Conservation (phyloP, 306 rosid genomes). For the Inga leiocalycina region DNA sequence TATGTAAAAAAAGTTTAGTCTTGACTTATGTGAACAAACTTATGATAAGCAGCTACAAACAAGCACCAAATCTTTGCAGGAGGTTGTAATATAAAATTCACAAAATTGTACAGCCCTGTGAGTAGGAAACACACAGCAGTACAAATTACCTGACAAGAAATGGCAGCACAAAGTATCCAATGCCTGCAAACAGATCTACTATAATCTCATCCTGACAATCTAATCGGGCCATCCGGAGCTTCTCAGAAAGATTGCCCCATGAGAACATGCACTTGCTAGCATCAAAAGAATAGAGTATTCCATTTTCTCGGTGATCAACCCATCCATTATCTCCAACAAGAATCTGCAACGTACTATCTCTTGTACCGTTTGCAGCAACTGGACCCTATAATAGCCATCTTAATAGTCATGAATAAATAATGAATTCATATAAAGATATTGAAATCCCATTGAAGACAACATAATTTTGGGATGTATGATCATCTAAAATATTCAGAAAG, state of each 20-base stretch:
- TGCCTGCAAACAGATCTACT: constrained; percentile 90
- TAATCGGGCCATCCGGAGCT: constrained; percentile 73
- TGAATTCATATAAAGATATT: constrained; percentile 18
- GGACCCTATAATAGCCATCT: constrained; percentile 67
- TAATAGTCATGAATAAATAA: constrained; percentile 33
- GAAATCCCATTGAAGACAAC: constrained; percentile 27
- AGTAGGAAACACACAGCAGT: not conserved
- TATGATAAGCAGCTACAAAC: too few relatives aligned
- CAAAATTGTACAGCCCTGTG: constrained; percentile 25
- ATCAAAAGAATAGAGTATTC: constrained; percentile 81
- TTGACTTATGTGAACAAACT: too few relatives aligned
- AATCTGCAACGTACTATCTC: constrained; percentile 88
- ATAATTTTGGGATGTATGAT: not conserved
- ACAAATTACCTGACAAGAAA: constrained; percentile 81
- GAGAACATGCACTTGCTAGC: constrained; percentile 96
- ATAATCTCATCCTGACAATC: constrained; percentile 72
- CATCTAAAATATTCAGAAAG: constrained; percentile 21
- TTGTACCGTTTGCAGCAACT: constrained; percentile 82
- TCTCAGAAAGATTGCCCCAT: constrained; percentile 98
- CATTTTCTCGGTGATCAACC: constrained; percentile 94
- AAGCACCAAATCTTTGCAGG: not conserved
- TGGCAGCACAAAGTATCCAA: constrained; percentile 94
- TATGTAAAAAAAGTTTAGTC: too few relatives aligned
- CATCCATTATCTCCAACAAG: constrained; percentile 90
- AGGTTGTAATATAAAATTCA: constrained; percentile 19